These are phyloP conservation scores for Salix viminalis DNA, from an alignment of 345 rosid species.

Conservation along the genomic window DNA sequence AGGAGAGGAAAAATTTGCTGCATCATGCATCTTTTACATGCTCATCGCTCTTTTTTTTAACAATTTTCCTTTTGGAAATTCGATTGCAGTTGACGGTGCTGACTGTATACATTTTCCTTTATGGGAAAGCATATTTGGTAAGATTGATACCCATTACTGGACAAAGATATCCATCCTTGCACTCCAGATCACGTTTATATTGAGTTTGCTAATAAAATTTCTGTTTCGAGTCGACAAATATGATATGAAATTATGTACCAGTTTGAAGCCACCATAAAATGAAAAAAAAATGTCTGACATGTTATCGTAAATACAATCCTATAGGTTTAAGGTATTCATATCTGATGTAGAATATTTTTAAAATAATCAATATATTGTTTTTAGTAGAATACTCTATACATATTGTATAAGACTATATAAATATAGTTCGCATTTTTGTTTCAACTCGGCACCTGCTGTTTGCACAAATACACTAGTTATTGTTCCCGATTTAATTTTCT, in stretches of 20 bases:
- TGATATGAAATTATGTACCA: too few relatives aligned
- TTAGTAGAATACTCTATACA: too few relatives aligned
- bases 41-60: background rate
- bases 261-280: too few relatives aligned
- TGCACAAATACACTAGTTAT: background rate
- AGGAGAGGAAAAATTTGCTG: background rate
- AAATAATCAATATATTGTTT: too few relatives aligned
- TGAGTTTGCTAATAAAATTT: too few relatives aligned
- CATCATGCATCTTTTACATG: background rate
- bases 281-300: too few relatives aligned
- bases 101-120: slow-evolving; percentile 78
- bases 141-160: slow-evolving; percentile 14
- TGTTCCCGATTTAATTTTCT: background rate
- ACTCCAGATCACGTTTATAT: too few relatives aligned
- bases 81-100: slow-evolving; percentile 82
- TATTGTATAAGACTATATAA: too few relatives aligned
- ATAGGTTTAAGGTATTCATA: too few relatives aligned
- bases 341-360: too few relatives aligned
- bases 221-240: too few relatives aligned
- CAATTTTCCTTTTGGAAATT: slow-evolving; percentile 14
- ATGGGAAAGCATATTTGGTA: slow-evolving; percentile 93
- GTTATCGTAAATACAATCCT: too few relatives aligned
- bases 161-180: background rate
- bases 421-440: background rate
- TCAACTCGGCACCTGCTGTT: background rate